Conservation (phyloP, 2,329 filamentous ascomycete species). For the Lachnellula hyalina region DNA sequence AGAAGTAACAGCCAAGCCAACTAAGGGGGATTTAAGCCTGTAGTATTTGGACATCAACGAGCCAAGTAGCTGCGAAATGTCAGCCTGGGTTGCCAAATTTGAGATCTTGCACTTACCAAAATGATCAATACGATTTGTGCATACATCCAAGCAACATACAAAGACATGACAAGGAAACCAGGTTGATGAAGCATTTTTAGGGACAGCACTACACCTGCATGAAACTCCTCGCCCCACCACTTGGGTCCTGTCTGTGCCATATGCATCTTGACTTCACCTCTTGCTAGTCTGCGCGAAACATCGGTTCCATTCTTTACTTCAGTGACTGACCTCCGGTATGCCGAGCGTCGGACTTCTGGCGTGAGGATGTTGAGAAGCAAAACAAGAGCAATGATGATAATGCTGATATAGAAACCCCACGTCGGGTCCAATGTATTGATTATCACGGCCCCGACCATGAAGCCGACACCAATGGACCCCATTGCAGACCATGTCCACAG, state of each 20-base stretch:
- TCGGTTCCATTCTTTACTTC: conserved; percentile 53
- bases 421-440: conserved; percentile 59
- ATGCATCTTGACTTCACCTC: conserved; percentile 74
- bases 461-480: conserved; percentile 66
- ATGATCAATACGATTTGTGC: conserved; percentile 70
- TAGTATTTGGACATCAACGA: conserved; percentile 68
- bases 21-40: conserved; percentile 54
- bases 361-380: conserved; percentile 65
- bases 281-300: conserved; percentile 54
- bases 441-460: conserved; percentile 64
- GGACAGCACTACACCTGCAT: conserved; percentile 62
- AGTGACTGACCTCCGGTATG: conserved; percentile 62
- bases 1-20: conserved; percentile 61
- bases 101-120: conserved; percentile 43
- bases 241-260: conserved; percentile 64
- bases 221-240: conserved; percentile 74
- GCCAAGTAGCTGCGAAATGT: conserved; percentile 50
- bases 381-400: conserved; percentile 60
- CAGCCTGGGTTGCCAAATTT: conserved; percentile 12
- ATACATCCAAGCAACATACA: conserved; percentile 77
- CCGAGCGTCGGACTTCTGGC: conserved; percentile 66
- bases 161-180: conserved; percentile 64
- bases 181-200: conserved; percentile 68
- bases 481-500: conserved; percentile 75
- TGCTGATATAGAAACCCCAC: conserved; percentile 72